These are phyloP conservation scores for Forsythia viridissima DNA, from an alignment of 257 asterid genomes.

Conservation along the genomic window DNA sequence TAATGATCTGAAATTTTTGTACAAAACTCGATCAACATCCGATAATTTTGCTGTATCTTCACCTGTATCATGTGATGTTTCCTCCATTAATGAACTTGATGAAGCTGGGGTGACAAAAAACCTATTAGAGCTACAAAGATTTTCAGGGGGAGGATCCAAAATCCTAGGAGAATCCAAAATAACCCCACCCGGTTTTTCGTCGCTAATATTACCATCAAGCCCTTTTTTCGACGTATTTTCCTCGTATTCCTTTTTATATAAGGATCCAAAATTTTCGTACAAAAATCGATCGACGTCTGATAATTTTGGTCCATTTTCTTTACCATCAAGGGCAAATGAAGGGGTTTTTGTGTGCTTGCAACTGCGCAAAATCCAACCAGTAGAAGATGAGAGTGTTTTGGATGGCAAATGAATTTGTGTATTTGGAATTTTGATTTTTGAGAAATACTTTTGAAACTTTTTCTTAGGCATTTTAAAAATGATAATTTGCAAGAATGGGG, in stretches of 20 bases:
- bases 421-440: conserved; percentile 48
- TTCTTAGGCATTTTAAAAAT: conserved; percentile 48
- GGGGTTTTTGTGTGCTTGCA: conserved; percentile 58
- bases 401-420: conserved; percentile 26
- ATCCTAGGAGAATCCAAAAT: conserved; percentile 33
- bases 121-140: conserved; percentile 21
- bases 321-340: conserved; percentile 34
- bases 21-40: conserved; percentile 59
- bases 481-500: not conserved
- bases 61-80: not conserved
- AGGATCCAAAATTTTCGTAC: conserved; percentile 62
- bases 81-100: conserved; percentile 37
- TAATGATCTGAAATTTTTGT: conserved; percentile 62
- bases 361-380: conserved; percentile 20
- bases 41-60: conserved; percentile 27
- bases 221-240: conserved; percentile 24
- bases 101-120: conserved; percentile 27
- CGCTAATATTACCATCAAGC: not conserved
- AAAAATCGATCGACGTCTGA: conserved; percentile 66
- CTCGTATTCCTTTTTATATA: conserved; percentile 40
- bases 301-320: conserved; percentile 21
- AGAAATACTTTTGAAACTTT: conserved; percentile 51
- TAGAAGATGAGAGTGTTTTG: not conserved
- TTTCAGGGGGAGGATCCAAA: conserved; percentile 39
- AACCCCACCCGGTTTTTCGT: conserved; percentile 8